phyloP scores from a whole-genome alignment of 352 stramenopile species.

The Pythium aquatile region DNA sequence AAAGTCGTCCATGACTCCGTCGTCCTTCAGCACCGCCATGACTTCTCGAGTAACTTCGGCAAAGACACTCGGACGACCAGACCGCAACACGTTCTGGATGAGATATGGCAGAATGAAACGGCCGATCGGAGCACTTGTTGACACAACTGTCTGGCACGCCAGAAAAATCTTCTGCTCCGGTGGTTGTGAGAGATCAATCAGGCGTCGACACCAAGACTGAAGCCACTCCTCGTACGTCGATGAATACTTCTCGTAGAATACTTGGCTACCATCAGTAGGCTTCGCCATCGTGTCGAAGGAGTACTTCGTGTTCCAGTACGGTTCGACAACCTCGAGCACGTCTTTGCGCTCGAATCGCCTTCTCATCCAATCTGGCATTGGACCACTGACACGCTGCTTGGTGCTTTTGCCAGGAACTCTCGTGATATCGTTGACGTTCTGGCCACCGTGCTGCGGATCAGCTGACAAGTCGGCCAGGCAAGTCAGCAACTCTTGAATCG shows the following conservation, averaged over 20 bases:
- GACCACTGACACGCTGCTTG: slow-evolving; percentile 1
- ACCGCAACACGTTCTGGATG: slow-evolving; percentile 83
- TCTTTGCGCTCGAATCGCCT: slow-evolving; percentile 79
- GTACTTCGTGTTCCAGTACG: slow-evolving; percentile 90
- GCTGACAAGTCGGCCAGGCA: slow-evolving; percentile 74
- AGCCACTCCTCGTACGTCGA: slow-evolving; percentile 84
- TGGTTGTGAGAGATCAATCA: slow-evolving; percentile 78
- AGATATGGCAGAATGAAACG: slow-evolving; percentile 83
- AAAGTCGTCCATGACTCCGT: slow-evolving; percentile 47
- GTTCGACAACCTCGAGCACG: slow-evolving; percentile 85
- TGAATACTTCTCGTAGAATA: slow-evolving; percentile 76
- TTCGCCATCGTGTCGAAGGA: slow-evolving; percentile 30
- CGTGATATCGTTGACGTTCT: slow-evolving; percentile 27
- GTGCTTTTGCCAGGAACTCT: slow-evolving; percentile 3
- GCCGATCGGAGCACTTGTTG: slow-evolving; percentile 67
- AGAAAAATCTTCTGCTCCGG: slow-evolving; percentile 84
- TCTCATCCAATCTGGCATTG: slow-evolving; percentile 87
- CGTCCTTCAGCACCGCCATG: slow-evolving; percentile 75
- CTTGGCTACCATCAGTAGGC: slow-evolving; percentile 28
- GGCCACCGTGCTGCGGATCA: slow-evolving; percentile 71
- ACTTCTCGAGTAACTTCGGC: slow-evolving; percentile 78
- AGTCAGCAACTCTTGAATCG: slow-evolving; percentile 85
- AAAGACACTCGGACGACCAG: slow-evolving; percentile 55
- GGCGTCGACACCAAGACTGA: slow-evolving; percentile 66
- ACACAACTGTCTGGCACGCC: slow-evolving; percentile 60